These are phyloP conservation scores for Verticillium zaregamsianum DNA, from an alignment of 2,329 filamentous ascomycete species.

Conservation along the genomic window DNA sequence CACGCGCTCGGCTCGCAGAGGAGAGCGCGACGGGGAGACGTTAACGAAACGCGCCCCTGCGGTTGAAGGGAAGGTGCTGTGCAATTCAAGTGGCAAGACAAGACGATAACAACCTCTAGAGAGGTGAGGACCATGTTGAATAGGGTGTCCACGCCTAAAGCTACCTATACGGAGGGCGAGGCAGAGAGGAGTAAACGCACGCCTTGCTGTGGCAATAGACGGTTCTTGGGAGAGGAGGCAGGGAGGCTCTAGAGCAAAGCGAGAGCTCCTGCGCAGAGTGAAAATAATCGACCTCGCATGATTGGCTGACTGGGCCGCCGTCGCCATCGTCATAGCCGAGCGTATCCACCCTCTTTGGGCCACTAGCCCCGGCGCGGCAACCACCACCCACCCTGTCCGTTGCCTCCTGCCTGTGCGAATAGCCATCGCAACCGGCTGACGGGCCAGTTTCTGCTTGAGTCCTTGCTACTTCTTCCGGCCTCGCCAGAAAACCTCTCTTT, in stretches of 20 bases:
- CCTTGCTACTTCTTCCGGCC: constrained; percentile 10
- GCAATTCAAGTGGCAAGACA: too few species aligned
- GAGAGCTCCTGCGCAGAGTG: constrained; percentile 5
- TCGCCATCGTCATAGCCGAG: constrained; percentile 16
- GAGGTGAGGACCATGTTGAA: too few species aligned
- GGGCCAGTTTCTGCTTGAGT: not conserved
- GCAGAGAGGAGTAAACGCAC: not conserved
- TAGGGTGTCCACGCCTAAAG: too few species aligned
- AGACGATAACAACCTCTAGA: too few species aligned
- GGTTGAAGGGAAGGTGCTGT: too few species aligned
- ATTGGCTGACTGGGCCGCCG: constrained; percentile 13
- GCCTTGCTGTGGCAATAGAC: not conserved
- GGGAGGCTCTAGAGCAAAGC: not conserved
- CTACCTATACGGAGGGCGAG: too few species aligned
- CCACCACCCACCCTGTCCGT: not conserved
- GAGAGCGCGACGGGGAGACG: not conserved
- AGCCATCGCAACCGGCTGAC: constrained; percentile 3
- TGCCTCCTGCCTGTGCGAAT: not conserved
- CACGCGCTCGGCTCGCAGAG: not conserved
- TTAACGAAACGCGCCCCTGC: too few species aligned
- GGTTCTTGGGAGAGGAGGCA: not conserved
- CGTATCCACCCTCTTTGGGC: constrained; percentile 2
- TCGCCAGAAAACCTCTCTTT: constrained; percentile 21
- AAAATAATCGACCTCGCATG: constrained; percentile 12
- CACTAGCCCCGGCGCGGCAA: constrained; percentile 2